Evolutionary conservation across 371 early-diverging fungal species (phyloP), one percentile per base, ranked within the genome.

Genomic region (Entomophthora muscae): DNA sequence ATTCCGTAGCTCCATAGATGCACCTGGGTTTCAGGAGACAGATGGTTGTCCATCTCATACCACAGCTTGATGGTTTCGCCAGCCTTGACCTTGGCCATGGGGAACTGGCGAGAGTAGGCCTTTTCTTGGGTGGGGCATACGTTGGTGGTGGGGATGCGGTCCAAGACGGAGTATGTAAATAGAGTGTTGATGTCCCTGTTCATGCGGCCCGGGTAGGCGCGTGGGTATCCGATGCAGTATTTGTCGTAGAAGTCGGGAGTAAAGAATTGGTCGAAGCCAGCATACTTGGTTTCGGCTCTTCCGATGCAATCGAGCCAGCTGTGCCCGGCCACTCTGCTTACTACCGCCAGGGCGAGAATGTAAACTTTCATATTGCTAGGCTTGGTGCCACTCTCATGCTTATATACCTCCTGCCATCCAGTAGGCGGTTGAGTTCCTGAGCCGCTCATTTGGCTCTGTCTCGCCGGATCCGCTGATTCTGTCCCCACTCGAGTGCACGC

Each of bases 241-340:
- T 61, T 54, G 76, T 70, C 63, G 51, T 72, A 75, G 32, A 60
- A 42, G 3, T 62, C 62, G 24, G 28, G 13, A 26, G 26, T 17
- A 26, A 62, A 62, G 53, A 52, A 62, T 53, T 62, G 62, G 10
- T 62, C 29, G 52, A 22, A 51, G 3, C 62, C 62, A 52, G 27
- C 10, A 27, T 62, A 62, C 13, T 12, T 2, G 13, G 23, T 23
- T 33, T 52, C 28, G 23, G 61, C 64, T 23, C 57, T 63, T 27
- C 76, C 76, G 52, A 72, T 67, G 30, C 79, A 79, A 64, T 79
- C 79, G 7, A 78, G 66, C 79, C 79, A 79, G 33, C 75, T 75
- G 69, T 79, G 79, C 53, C 74, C 73, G 63, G 65, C 65, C 66
- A 72, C 75, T 24, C 26, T 26, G 31, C 58, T 21, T 26, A 28